These are phyloP conservation scores for Mimosa bimucronata DNA, from an alignment of 306 rosid species.

Conservation along the genomic window DNA sequence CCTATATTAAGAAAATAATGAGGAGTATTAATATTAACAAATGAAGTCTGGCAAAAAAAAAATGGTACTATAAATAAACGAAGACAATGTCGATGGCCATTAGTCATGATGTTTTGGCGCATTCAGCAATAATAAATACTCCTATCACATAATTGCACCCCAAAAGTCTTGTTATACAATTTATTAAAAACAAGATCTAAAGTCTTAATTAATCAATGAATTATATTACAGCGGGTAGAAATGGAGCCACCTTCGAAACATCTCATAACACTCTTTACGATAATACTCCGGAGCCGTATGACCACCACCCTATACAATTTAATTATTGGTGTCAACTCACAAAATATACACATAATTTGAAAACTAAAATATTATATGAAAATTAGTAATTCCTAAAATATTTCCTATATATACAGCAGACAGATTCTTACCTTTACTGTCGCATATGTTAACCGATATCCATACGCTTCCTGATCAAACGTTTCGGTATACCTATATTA, in stretches of 20 bases:
- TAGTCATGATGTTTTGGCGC: neutral
- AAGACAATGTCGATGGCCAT: no score
- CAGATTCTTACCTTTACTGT: conserved; percentile 4
- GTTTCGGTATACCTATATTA: conserved; percentile 1
- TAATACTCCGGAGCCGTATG: conserved; percentile 30
- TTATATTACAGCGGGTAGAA: conserved; percentile 19
- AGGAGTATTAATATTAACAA: no score
- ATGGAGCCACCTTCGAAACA: conserved; percentile 37
- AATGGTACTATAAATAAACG: no score
- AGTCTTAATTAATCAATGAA: neutral
- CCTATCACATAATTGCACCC: neutral
- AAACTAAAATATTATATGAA: neutral
- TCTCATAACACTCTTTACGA: conserved; percentile 34
- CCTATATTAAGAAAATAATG: no score
- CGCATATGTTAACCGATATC: neutral
- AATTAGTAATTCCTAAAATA: neutral
- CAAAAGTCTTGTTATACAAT: neutral
- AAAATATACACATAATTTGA: neutral
- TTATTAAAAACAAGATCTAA: neutral
- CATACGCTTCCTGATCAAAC: neutral
- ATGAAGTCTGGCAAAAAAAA: no score
- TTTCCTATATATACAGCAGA: neutral
- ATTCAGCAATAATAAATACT: neutral
- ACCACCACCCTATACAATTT: conserved; percentile 30
- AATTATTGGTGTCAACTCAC: neutral